phyloP scores from a whole-genome alignment of 83 land plant genomes.

The Isoetes engelmannii region DNA sequence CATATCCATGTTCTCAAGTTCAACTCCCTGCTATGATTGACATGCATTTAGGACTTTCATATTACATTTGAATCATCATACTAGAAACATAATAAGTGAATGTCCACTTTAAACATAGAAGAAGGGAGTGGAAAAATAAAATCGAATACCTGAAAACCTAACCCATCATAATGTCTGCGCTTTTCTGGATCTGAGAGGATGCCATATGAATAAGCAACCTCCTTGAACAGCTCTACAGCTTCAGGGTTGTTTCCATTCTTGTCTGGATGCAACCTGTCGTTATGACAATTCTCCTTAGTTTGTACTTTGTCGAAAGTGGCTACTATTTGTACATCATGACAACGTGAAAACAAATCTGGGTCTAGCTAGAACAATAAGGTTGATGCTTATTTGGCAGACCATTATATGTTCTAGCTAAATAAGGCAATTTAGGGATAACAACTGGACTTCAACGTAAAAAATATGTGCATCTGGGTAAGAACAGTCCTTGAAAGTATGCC shows the following conservation, averaged over 20 bases:
- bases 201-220: slow-evolving; percentile 6
- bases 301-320: too few relatives aligned
- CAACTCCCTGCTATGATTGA: background rate
- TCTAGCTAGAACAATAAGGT: too few relatives aligned
- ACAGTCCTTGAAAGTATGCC: too few relatives aligned
- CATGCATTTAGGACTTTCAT: background rate
- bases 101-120: background rate
- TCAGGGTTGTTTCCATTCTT: slow-evolving; percentile 4
- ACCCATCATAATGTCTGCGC: background rate
- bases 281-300: background rate
- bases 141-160: background rate
- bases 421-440: too few relatives aligned
- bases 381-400: too few relatives aligned
- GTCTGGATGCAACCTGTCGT: slow-evolving; percentile 13
- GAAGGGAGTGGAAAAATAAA: background rate
- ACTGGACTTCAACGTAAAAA: too few relatives aligned
- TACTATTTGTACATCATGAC: too few relatives aligned
- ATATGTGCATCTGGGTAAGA: too few relatives aligned
- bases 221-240: slow-evolving; percentile 6
- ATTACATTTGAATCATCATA: background rate
- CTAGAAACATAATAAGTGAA: background rate
- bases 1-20: background rate
- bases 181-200: slow-evolving; percentile 4
- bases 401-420: too few relatives aligned
- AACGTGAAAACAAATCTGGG: too few relatives aligned